phyloP scores from a whole-genome alignment of 768 basidiomycete species.

The Serendipita sp. region DNA sequence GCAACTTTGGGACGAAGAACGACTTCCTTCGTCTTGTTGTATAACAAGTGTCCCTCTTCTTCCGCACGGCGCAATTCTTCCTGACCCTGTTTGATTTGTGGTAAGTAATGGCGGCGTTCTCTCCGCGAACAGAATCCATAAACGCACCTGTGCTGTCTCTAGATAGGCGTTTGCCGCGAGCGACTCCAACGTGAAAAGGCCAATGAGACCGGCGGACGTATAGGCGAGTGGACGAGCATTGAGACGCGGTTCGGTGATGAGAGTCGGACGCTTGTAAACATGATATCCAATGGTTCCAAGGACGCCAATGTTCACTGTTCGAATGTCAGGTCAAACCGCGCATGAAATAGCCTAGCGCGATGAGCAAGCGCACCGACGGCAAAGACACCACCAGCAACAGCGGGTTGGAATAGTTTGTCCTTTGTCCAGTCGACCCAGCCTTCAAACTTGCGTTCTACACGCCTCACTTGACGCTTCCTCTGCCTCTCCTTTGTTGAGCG shows the following conservation, averaged over 20 bases:
- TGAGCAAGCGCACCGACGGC: conserved; percentile 45
- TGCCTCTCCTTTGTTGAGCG: background rate
- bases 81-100: conserved; percentile 30
- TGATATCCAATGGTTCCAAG: conserved; percentile 44
- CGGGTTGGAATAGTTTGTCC: conserved; percentile 43
- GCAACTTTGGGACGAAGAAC: conserved; percentile 49
- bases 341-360: no score
- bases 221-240: conserved; percentile 25
- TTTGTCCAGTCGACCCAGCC: conserved; percentile 22
- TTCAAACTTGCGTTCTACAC: background rate
- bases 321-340: no score
- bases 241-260: conserved; percentile 40
- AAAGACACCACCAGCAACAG: conserved; percentile 55
- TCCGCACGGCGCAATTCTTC: conserved; percentile 40
- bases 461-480: background rate
- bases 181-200: conserved; percentile 46
- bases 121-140: background rate
- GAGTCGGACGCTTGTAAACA: conserved; percentile 44
- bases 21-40: conserved; percentile 37
- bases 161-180: conserved; percentile 45
- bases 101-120: background rate
- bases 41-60: conserved; percentile 40
- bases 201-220: conserved; percentile 37
- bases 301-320: conserved; percentile 54
- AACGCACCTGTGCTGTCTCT: conserved; percentile 27